Evolutionary conservation across 140 eudicot species (phyloP).

Genomic region (Oenanthe javanica): DNA sequence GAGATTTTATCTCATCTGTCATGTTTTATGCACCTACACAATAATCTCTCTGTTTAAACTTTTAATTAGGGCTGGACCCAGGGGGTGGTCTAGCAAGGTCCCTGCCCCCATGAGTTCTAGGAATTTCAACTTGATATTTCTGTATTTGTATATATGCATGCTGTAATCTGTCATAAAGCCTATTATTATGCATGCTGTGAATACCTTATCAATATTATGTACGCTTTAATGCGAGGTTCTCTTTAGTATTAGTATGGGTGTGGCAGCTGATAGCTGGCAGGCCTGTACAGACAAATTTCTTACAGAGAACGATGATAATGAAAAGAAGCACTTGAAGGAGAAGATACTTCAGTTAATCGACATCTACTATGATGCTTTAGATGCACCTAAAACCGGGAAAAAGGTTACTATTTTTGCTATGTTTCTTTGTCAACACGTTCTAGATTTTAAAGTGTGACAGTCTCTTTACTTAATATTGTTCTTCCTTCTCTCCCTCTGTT

Average conservation of each 20-base stretch:
- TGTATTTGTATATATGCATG: neutral
- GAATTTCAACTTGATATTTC: too few species aligned
- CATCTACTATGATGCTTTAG: slow-evolving; percentile 73
- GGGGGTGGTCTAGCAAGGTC: too few species aligned
- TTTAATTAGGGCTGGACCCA: neutral
- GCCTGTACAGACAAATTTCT: slow-evolving; percentile 45
- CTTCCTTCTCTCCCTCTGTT: neutral
- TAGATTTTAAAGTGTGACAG: neutral
- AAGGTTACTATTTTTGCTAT: slow-evolving; percentile 25
- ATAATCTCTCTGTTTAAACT: neutral
- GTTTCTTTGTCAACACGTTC: neutral
- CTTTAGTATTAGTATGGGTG: slow-evolving; percentile 39
- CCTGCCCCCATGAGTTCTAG: too few species aligned
- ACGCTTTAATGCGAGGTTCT: slow-evolving; percentile 14
- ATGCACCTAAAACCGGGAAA: slow-evolving; percentile 68
- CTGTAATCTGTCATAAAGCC: neutral
- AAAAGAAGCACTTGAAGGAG: slow-evolving; percentile 13
- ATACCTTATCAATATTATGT: neutral
- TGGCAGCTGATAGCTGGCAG: slow-evolving; percentile 67
- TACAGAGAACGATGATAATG: slow-evolving; percentile 26
- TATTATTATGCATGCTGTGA: neutral
- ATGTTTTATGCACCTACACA: neutral
- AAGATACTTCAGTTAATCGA: slow-evolving; percentile 47
- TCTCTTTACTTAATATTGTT: neutral
- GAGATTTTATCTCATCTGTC: neutral